phyloP scores from a whole-genome alignment of 148 eudicot genomes.

The Salicornia ramosissima region DNA sequence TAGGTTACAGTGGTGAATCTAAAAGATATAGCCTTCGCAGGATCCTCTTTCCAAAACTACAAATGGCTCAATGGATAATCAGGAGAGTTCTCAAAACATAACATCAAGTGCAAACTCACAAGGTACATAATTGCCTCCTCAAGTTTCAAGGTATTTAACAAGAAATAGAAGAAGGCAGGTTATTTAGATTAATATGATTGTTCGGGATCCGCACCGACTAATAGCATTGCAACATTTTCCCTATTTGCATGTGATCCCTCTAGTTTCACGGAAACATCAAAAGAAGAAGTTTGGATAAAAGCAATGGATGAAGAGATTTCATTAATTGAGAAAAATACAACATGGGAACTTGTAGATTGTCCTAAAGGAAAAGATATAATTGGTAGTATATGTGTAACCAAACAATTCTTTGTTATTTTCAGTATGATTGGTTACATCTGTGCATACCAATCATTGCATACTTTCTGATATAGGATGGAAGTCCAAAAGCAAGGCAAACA shows the following conservation, averaged over 20 bases:
- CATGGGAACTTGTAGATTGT: background rate
- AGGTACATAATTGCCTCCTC: background rate
- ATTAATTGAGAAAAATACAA: background rate
- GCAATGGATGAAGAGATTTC: no score
- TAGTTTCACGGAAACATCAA: no score
- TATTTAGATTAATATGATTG: no score
- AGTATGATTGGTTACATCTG: no score
- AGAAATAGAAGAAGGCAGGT: no score
- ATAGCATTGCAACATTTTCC: background rate
- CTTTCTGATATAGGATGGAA: no score
- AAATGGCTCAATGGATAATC: background rate
- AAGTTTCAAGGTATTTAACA: background rate
- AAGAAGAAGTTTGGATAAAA: background rate
- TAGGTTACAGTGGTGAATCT: background rate
- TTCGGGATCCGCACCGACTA: no score
- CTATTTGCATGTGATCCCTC: background rate
- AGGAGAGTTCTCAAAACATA: background rate
- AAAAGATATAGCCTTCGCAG: background rate
- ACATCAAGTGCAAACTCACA: background rate
- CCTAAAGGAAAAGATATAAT: background rate
- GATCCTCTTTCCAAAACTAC: background rate
- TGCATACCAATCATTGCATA: no score
- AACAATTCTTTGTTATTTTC: no score
- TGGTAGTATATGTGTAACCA: no score
- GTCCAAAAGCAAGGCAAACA: no score